phyloP scores from a whole-genome alignment of 306 rosid genomes.

The Geum urbanum region DNA sequence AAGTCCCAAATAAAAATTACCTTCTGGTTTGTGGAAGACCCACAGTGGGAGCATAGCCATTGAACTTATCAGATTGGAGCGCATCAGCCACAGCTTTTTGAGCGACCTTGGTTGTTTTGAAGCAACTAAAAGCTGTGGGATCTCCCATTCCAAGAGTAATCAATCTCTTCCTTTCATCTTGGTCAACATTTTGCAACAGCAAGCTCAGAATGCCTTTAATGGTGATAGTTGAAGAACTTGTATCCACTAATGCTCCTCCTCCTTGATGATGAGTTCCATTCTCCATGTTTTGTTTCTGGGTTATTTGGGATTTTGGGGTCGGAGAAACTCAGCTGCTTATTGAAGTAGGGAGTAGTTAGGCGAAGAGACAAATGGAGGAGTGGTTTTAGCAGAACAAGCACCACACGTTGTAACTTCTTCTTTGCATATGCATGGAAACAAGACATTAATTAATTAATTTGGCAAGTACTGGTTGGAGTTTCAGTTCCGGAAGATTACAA shows the following conservation, averaged over 20 bases:
- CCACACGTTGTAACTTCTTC: conserved; percentile 19
- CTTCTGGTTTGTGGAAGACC: conserved; percentile 76
- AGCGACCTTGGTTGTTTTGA: conserved; percentile 45
- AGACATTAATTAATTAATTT: not conserved
- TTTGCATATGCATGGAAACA: not conserved
- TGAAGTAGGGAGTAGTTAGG: not conserved
- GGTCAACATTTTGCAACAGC: conserved; percentile 47
- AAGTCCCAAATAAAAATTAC: conserved; percentile 25
- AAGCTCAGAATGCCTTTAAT: conserved; percentile 79
- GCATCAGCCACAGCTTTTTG: conserved; percentile 58
- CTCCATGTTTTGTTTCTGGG: conserved; percentile 35
- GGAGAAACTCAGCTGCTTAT: too few species aligned
- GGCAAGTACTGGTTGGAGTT: not conserved
- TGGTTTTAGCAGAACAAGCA: conserved; percentile 2
- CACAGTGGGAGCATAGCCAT: conserved; percentile 84
- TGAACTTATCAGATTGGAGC: conserved; percentile 55
- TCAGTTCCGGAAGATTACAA: not conserved
- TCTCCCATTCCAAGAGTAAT: conserved; percentile 88
- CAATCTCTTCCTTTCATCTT: conserved; percentile 28
- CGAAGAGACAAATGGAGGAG: not conserved
- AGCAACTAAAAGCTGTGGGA: conserved; percentile 68
- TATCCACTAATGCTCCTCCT: conserved; percentile 21
- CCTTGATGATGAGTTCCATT: conserved; percentile 32
- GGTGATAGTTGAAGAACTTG: conserved; percentile 57
- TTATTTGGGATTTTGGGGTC: not conserved